A percentile compares a stretch with the other conserved stretches of the same genome.
phyloP scores from a whole-genome alignment of 139 green algal species.

The Chlamydomonas sphaeroides region DNA sequence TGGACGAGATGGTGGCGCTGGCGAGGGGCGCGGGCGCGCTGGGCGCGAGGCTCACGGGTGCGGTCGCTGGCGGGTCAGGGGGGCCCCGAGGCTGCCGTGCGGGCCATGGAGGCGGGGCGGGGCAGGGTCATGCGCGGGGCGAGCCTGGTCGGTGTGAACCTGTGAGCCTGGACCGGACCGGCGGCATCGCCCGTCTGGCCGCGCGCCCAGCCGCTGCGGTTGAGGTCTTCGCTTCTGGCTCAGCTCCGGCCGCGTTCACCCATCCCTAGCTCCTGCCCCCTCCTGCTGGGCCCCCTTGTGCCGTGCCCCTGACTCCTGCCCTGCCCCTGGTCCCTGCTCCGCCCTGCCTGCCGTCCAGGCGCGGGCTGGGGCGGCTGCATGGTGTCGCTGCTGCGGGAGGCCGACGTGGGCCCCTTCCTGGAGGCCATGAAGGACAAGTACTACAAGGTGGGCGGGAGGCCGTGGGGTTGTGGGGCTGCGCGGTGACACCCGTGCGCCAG shows the following conservation, averaged over 20 bases:
- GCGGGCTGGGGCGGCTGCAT: conserved; percentile 31
- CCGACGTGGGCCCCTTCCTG: conserved; percentile 73
- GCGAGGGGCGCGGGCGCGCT: conserved; percentile 77
- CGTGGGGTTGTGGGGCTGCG: too few relatives aligned
- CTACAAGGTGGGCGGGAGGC: conserved; percentile 28
- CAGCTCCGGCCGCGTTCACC: too few relatives aligned
- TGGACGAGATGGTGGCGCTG: conserved; percentile 85
- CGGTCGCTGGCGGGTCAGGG: too few relatives aligned
- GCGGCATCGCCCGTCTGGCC: too few relatives aligned
- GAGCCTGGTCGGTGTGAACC: too few relatives aligned
- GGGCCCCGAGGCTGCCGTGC: not conserved
- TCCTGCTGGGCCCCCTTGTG: not conserved
- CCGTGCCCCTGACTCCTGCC: too few relatives aligned
- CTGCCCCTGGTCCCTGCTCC: not conserved
- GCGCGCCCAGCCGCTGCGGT: too few relatives aligned
- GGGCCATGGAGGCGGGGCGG: too few relatives aligned
- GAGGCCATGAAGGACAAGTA: conserved; percentile 52
- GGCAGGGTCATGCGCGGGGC: too few relatives aligned
- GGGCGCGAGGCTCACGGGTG: conserved; percentile 85
- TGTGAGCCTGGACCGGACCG: too few relatives aligned
- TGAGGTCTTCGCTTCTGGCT: too few relatives aligned
- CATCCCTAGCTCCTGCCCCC: not conserved
- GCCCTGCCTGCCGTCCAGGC: not conserved
- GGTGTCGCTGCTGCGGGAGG: conserved; percentile 67
- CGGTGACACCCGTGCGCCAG: too few relatives aligned